These are phyloP conservation scores for Aspergillus transmontanensis DNA, from an alignment of 2,329 filamentous ascomycete genomes.

Conservation along the genomic window DNA sequence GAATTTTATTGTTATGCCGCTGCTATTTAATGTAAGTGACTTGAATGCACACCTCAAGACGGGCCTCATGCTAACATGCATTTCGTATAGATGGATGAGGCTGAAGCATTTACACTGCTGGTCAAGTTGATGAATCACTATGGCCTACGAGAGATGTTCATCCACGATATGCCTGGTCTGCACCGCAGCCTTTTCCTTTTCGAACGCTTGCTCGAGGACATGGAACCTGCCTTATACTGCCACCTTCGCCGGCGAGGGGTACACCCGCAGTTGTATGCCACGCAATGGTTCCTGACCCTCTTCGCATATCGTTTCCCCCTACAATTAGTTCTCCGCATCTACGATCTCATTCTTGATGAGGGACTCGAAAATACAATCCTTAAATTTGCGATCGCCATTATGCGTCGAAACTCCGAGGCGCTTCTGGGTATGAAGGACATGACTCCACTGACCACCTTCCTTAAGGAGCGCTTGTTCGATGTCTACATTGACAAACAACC, in stretches of 20 bases:
- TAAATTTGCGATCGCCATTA: conserved; percentile 91
- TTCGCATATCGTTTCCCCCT: conserved; percentile 97
- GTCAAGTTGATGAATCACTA: conserved; percentile 97
- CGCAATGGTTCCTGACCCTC: conserved; percentile 98
- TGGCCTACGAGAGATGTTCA: conserved; percentile 85
- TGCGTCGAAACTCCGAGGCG: conserved; percentile 86
- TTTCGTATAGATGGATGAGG: conserved; percentile 77
- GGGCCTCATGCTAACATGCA: neutral
- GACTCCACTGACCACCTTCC: conserved; percentile 80
- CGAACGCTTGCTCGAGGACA: conserved; percentile 87
- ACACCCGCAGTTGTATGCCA: conserved; percentile 89
- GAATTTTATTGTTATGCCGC: conserved; percentile 97
- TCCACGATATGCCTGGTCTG: conserved; percentile 93
- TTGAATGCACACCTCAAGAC: neutral
- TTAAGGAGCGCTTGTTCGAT: conserved; percentile 94
- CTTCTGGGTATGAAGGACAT: conserved; percentile 88
- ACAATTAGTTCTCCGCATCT: conserved; percentile 93
- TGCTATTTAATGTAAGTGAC: conserved; percentile 81
- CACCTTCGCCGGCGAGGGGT: conserved; percentile 88
- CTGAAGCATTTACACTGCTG: conserved; percentile 92
- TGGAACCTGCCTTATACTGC: conserved; percentile 92
- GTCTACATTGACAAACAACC: conserved; percentile 95
- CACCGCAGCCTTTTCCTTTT: conserved; percentile 95
- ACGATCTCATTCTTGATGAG: conserved; percentile 92
- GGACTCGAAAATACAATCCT: conserved; percentile 85